phyloP scores from a whole-genome alignment of 2,329 filamentous ascomycete genomes.

The Epichloe uncinata region DNA sequence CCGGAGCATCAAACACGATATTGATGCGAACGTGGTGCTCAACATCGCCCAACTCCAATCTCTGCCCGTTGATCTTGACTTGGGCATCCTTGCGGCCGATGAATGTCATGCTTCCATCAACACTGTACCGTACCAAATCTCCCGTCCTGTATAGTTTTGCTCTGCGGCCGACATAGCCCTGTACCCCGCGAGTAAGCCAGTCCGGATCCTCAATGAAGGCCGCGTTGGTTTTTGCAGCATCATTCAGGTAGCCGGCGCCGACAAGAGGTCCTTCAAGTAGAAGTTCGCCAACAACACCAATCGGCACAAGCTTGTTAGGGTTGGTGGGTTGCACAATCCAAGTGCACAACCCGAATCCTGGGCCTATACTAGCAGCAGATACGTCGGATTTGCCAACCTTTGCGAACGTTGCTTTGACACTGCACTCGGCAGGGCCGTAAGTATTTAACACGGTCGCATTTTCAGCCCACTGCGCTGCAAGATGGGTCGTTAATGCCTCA shows the following conservation, averaged over 20 bases:
- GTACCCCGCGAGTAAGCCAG: constrained; percentile 7
- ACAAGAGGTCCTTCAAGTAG: constrained; percentile 30
- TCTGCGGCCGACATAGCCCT: background rate
- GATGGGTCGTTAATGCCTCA: constrained; percentile 1
- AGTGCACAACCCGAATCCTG: constrained; percentile 2
- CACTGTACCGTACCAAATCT: constrained; percentile 29
- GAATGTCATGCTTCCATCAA: constrained; percentile 22
- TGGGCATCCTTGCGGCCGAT: constrained; percentile 39
- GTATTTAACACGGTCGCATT: background rate
- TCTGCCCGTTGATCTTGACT: constrained; percentile 41
- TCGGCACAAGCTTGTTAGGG: constrained; percentile 12
- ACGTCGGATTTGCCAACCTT: background rate
- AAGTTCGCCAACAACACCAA: constrained; percentile 23
- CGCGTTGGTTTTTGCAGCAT: constrained; percentile 28
- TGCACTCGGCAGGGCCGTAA: constrained; percentile 6
- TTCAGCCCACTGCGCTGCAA: constrained; percentile 2
- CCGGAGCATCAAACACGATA: background rate
- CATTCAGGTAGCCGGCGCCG: constrained; percentile 34
- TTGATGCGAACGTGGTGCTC: constrained; percentile 6
- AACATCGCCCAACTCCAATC: constrained; percentile 29
- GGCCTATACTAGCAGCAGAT: constrained; percentile 2
- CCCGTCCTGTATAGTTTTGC: constrained; percentile 30
- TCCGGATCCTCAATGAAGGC: constrained; percentile 29
- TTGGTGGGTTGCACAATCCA: constrained; percentile 2
- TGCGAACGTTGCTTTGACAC: constrained; percentile 1